phyloP scores from a whole-genome alignment of 108 stramenopile genomes.

The Seminavis robusta region DNA sequence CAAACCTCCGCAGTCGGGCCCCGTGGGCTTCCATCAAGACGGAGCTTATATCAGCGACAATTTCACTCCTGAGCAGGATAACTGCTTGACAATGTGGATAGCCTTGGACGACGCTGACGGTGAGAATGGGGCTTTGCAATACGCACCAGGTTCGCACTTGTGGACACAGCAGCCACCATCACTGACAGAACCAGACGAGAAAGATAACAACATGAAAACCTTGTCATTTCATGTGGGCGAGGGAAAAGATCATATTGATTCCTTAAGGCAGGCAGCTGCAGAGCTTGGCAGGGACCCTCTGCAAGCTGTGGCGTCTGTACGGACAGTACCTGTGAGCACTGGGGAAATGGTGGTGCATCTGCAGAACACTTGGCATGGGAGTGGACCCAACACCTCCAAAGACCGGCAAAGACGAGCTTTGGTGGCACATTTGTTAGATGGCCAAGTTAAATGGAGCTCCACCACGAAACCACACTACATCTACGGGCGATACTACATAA shows the following conservation, averaged over 20 bases:
- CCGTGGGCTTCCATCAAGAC: slow-evolving; percentile 67
- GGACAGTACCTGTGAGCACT: slow-evolving; percentile 12
- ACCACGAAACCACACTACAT: slow-evolving; percentile 26
- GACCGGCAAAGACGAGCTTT: slow-evolving; percentile 18
- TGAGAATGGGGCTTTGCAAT: slow-evolving; percentile 50
- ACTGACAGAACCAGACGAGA: background rate
- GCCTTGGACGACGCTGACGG: slow-evolving; percentile 57
- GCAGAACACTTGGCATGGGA: slow-evolving; percentile 27
- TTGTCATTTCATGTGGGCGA: slow-evolving; percentile 20
- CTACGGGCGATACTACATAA: slow-evolving; percentile 45
- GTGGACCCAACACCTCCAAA: slow-evolving; percentile 11
- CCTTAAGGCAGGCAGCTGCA: background rate
- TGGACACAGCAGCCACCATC: slow-evolving; percentile 17
- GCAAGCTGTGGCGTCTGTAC: background rate
- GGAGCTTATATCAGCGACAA: slow-evolving; percentile 51
- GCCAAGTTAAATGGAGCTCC: slow-evolving; percentile 16
- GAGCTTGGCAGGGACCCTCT: background rate
- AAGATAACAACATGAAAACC: background rate
- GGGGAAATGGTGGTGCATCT: slow-evolving; percentile 19
- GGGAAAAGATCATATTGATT: slow-evolving; percentile 5
- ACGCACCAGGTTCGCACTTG: slow-evolving; percentile 45
- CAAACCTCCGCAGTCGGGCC: slow-evolving; percentile 43
- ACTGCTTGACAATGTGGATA: slow-evolving; percentile 60
- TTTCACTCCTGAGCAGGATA: slow-evolving; percentile 38
- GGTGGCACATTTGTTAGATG: slow-evolving; percentile 24